Evolutionary conservation across 192 early-diverging fungal genomes (phyloP).

Genomic region (Diversispora epigaea): DNA sequence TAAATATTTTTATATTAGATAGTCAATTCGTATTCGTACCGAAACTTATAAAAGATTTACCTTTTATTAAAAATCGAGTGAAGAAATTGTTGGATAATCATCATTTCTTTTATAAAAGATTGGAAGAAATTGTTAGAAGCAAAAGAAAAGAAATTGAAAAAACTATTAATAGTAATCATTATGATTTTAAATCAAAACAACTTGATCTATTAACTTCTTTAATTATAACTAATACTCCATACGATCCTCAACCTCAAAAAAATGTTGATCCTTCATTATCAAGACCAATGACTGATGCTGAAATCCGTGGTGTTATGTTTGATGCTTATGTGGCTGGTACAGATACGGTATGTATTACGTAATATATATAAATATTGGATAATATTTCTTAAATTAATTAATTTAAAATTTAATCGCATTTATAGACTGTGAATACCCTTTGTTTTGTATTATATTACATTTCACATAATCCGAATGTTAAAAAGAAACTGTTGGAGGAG

Average conservation of each 20-base stretch:
- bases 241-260: neutral
- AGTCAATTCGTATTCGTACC: conserved; percentile 26
- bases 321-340: neutral
- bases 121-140: conserved; percentile 1
- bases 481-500: neutral
- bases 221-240: conserved; percentile 7
- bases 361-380: neutral
- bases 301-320: conserved; percentile 18
- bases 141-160: conserved; percentile 25
- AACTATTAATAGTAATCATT: neutral
- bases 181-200: neutral
- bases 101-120: conserved; percentile 4
- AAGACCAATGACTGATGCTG: conserved; percentile 8
- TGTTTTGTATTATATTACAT: conserved; percentile 17
- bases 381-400: neutral
- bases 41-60: conserved; percentile 24
- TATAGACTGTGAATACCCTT: neutral
- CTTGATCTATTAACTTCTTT: conserved; percentile 23
- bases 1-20: conserved; percentile 23
- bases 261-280: conserved; percentile 12
- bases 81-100: neutral
- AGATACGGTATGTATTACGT: neutral
- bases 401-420: neutral
- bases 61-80: conserved; percentile 16
- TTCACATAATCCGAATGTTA: conserved; percentile 7